Evolutionary conservation across 352 stramenopile genomes (phyloP).

Genomic region (Blastocystis sp.): DNA sequence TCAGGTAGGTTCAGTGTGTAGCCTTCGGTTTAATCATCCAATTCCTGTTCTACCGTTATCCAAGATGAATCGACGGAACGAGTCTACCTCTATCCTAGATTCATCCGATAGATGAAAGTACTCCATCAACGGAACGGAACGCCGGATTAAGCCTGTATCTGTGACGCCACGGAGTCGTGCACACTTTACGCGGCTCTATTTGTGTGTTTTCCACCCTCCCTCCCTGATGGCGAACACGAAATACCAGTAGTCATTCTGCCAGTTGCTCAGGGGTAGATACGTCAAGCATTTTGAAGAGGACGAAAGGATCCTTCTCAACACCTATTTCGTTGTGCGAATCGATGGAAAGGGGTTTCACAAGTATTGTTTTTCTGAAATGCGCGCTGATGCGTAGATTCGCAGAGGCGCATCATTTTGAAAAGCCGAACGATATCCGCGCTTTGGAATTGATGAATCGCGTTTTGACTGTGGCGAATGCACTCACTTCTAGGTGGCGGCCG

Average conservation of each 20-base stretch:
- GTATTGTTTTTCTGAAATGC: slow-evolving; percentile 23
- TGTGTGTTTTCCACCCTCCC: too few species aligned
- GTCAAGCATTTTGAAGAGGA: slow-evolving; percentile 71
- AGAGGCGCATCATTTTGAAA: slow-evolving; percentile 71
- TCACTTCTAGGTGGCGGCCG: slow-evolving; percentile 51
- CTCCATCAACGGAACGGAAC: background rate
- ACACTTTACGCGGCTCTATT: too few species aligned
- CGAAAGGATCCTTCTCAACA: slow-evolving; percentile 72
- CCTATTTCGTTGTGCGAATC: slow-evolving; percentile 73
- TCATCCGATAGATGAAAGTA: slow-evolving; percentile 45
- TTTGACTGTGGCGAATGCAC: background rate
- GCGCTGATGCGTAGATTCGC: slow-evolving; percentile 69
- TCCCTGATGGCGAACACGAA: slow-evolving; percentile 62
- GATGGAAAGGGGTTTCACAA: slow-evolving; percentile 73
- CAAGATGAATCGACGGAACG: background rate
- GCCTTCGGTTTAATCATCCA: background rate
- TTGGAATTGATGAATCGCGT: slow-evolving; percentile 73
- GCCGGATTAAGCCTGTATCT: background rate
- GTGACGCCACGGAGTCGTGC: too few species aligned
- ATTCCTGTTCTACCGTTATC: background rate
- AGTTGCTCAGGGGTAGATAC: slow-evolving; percentile 34
- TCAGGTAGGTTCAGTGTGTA: slow-evolving; percentile 12
- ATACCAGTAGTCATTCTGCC: slow-evolving; percentile 51
- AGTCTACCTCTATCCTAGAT: background rate
- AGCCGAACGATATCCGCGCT: slow-evolving; percentile 72